Base-by-base conservation (phyloP, 805 yeast species). In the Lipomyces japonicus region DNA sequence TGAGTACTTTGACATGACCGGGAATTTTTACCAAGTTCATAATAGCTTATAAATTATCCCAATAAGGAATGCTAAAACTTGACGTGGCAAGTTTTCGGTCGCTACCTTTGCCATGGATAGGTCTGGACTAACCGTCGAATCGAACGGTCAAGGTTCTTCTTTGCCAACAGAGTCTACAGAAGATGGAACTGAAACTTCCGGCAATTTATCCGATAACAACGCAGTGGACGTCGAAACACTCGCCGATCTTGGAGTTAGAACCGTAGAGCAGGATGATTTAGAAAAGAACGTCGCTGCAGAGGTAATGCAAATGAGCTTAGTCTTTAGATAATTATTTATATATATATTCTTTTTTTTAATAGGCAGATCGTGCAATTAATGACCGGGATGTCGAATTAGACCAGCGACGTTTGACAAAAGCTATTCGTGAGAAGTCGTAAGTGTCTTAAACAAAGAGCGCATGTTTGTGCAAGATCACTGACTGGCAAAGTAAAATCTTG, bases 231-330 rank as follows among this genome's bases (percentile, higher is more conserved):
- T 32, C 4, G 49, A 35, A 18, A 30, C 65, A 1, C 61, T 75
- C 30, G 63, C 65, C 21, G 63, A 68, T 2, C 59, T 78, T 19
- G 81, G 79, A 0, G 80, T 86, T 25, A 73, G 73, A 60, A 71
- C 87, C 2, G 80, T 88, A 51, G 89, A 86, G 60, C 97, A 93
- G 65, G 81, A 78, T 46, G 81, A 82, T 6, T 67, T 91, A n/a
- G 98, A 90, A 62, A 70, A 78, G 41, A 72, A 77, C 49, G 82
- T 91, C 30, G 87, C 88, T 16, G 71, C 45, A 19, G 55, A 66
- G 53, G 72, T 62, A 45, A 14, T n/a, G n/a, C n/a, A n/a, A n/a
- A n/a, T n/a, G n/a, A n/a, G n/a, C n/a, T n/a, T n/a, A n/a, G n/a
- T n/a, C n/a, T n/a, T n/a, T n/a, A n/a, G 61, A 34, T 9, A 12